Conservation (phyloP, 495 filamentous ascomycete species). For the Hypoxylon fragiforme region DNA sequence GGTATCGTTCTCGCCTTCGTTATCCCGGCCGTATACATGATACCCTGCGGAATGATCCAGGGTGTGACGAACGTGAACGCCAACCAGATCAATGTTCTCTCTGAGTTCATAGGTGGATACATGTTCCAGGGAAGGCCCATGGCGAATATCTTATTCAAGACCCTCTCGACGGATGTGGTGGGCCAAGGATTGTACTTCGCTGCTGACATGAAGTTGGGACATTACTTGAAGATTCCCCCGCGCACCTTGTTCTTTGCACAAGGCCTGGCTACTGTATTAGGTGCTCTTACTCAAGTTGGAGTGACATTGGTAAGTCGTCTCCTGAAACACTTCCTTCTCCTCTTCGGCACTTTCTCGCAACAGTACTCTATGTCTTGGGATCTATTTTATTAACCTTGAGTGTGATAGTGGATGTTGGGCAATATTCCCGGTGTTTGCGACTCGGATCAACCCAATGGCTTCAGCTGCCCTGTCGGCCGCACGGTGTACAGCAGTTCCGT, state of each 20-base stretch:
- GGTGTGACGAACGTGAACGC: constrained; percentile 36
- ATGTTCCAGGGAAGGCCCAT: constrained; percentile 36
- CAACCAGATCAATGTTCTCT: constrained; percentile 37
- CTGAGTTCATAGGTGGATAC: constrained; percentile 39
- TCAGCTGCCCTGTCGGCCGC: constrained; percentile 34
- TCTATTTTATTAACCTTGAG: not conserved
- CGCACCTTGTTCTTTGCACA: constrained; percentile 36
- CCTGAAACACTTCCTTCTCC: not conserved
- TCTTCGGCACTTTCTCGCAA: not conserved
- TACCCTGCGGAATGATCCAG: constrained; percentile 37
- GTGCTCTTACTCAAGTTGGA: constrained; percentile 31
- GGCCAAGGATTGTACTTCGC: constrained; percentile 37
- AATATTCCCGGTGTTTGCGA: constrained; percentile 32
- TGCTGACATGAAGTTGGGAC: constrained; percentile 37
- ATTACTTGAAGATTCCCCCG: constrained; percentile 36
- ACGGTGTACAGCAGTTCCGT: constrained; percentile 39
- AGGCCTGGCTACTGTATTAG: constrained; percentile 31
- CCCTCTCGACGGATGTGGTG: constrained; percentile 35
- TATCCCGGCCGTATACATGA: constrained; percentile 40
- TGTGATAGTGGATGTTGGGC: constrained; percentile 41
- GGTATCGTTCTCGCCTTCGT: constrained; percentile 36
- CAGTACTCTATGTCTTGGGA: not conserved
- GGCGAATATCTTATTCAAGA: constrained; percentile 38
- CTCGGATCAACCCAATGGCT: constrained; percentile 35
- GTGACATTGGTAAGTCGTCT: constrained; percentile 27